Evolutionary conservation across 73 alveolate genomes (phyloP), one percentile per base, ranked within the genome.

Genomic region (Paraurostyla sp.): DNA sequence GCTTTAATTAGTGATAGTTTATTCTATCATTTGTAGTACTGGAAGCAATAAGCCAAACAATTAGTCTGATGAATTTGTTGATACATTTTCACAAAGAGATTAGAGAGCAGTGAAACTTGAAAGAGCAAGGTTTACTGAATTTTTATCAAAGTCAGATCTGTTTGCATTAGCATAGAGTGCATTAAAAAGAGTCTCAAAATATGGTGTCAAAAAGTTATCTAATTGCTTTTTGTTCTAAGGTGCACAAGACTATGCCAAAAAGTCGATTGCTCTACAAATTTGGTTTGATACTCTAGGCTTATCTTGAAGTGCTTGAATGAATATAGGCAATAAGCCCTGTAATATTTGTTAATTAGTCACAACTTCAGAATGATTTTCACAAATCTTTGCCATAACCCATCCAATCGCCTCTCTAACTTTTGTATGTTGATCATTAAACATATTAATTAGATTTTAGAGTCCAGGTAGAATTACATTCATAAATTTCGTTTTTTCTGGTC

Each of bases 361-460:
- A 9, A 62, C 92, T 15, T 65, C 92, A 9, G 90, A 80, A 51
- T 90, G 88, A 42, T 46, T 73, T 38, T 87, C 92, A 56, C 87
- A 65, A 22, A 90, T 78, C 35, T 71, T 90, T 13, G 89, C 65
- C 84, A 90, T 62, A 22, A 90, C 90, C 95, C 95, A 90, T 36
- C 78, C 89, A 29, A 45, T 71, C 3, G 92, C 84, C 58, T 90
- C 95, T 68, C 95, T 63, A 25, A 90, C 95, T 43, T 82, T 90
- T 25, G 75, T 42, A 50, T 45, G 33, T 27, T 62, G 54, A 41
- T 90, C 95, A 0, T 62, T 16, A 65, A 68, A 90, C 90, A 90
- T 41, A 18, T 16, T 16, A 32, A 90, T 20, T n/a, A 90, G 57
- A 32, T 48, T 80, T 30, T 41, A 69, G 46, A 90, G 46, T 0